These are phyloP conservation scores for Saccharomyces hybrid DNA, from an alignment of 1,139 yeast genomes.

Conservation along the genomic window DNA sequence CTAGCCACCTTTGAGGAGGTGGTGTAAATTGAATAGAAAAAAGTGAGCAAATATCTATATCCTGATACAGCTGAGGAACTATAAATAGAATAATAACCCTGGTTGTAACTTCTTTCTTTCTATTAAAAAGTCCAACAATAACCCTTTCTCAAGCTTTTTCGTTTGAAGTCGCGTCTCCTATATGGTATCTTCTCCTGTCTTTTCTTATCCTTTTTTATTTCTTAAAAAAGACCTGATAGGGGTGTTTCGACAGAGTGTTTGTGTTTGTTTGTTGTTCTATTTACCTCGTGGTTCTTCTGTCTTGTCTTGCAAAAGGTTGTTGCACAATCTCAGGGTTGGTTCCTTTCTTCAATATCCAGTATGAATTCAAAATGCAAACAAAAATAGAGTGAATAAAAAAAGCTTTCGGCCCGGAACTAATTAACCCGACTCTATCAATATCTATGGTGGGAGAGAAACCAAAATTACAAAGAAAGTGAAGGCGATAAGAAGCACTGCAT, in stretches of 20 bases:
- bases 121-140: neutral
- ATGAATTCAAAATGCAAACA: neutral
- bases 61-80: neutral
- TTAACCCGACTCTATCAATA: neutral
- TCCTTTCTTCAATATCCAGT: neutral
- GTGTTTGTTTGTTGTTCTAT: slow-evolving; percentile 1
- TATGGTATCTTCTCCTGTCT: neutral
- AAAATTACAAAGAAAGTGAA: neutral
- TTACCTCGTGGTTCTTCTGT: neutral
- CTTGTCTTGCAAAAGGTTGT: neutral
- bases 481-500: neutral
- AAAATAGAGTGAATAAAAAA: neutral
- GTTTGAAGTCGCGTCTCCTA: neutral
- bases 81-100: neutral
- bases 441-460: neutral
- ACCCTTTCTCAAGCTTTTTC: neutral
- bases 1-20: neutral
- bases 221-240: neutral
- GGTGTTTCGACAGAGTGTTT: neutral
- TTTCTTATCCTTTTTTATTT: neutral
- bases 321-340: neutral
- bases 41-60: neutral
- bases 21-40: neutral
- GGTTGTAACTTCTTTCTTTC: neutral
- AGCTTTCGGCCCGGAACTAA: neutral